phyloP scores from a whole-genome alignment of 169 alveolate species.

The Eimeria acervulina region DNA sequence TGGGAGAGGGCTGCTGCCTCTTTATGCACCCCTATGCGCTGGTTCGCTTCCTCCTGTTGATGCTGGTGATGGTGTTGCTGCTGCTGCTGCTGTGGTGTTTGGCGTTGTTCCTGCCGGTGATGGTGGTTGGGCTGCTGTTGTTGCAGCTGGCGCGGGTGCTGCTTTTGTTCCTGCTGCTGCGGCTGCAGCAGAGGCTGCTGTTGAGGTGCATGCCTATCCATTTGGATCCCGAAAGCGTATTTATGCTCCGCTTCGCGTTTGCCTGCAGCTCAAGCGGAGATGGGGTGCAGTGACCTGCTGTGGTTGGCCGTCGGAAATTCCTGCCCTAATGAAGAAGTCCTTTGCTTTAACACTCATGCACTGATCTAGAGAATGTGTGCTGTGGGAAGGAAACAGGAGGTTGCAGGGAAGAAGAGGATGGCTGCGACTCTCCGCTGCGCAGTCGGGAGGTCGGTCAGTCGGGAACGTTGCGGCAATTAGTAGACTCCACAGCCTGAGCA shows the following conservation, averaged over 20 bases:
- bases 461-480: background rate
- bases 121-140: slow-evolving; percentile 1
- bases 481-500: background rate
- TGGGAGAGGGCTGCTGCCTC: slow-evolving; percentile 42
- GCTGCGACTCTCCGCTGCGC: slow-evolving; percentile 23
- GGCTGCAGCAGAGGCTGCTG: slow-evolving; percentile 63
- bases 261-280: background rate
- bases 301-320: background rate
- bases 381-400: background rate
- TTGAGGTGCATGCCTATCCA: slow-evolving; percentile 30
- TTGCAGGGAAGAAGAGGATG: background rate
- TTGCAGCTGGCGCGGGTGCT: background rate
- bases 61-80: slow-evolving; percentile 29
- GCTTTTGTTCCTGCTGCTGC: slow-evolving; percentile 31
- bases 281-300: slow-evolving; percentile 28
- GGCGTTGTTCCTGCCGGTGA: slow-evolving; percentile 10
- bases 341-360: background rate
- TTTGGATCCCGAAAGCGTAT: background rate
- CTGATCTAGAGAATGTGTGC: background rate
- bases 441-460: slow-evolving; percentile 32
- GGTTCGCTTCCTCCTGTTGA: slow-evolving; percentile 7
- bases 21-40: background rate
- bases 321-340: background rate
- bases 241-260: background rate
- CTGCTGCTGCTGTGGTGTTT: background rate